Evolutionary conservation across 2,329 filamentous ascomycete genomes (phyloP).

Genomic region (Xylariaceae sp.): DNA sequence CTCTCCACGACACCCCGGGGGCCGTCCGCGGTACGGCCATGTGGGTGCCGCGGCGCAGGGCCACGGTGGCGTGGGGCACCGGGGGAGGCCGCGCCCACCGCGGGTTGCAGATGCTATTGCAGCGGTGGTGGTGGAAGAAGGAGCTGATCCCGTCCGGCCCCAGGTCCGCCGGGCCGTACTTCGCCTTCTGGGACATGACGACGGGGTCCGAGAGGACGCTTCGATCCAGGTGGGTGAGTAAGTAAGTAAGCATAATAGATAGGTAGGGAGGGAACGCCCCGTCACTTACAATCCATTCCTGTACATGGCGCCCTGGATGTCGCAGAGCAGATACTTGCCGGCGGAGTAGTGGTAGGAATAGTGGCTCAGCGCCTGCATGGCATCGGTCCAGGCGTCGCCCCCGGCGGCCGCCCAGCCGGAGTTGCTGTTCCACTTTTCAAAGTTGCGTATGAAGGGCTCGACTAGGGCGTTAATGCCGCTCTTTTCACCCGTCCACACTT

Average conservation of each 20-base stretch:
- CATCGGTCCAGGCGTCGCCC: conserved; percentile 22
- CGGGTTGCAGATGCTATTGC: conserved; percentile 27
- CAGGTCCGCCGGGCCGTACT: conserved; percentile 32
- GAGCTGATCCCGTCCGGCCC: conserved; percentile 30
- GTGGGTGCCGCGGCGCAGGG: no score
- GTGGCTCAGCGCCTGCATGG: conserved; percentile 36
- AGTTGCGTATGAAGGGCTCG: conserved; percentile 34
- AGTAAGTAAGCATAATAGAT: neutral
- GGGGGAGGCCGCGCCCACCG: no score
- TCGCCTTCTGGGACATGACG: conserved; percentile 29
- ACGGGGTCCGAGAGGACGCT: conserved; percentile 33
- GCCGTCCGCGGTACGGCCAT: no score
- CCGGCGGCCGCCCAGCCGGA: conserved; percentile 28
- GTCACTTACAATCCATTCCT: conserved; percentile 15
- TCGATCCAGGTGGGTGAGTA: neutral
- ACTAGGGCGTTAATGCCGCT: conserved; percentile 18
- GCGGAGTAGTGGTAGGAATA: conserved; percentile 32
- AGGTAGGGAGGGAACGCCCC: neutral
- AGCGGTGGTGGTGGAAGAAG: conserved; percentile 31
- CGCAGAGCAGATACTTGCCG: conserved; percentile 31
- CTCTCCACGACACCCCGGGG: no score
- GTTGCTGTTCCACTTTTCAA: conserved; percentile 38
- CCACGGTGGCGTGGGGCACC: no score
- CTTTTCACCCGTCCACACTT: conserved; percentile 22
- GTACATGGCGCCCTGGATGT: conserved; percentile 35